phyloP scores from a whole-genome alignment of 2,329 filamentous ascomycete species.

The Aspergillus arachidicola region DNA sequence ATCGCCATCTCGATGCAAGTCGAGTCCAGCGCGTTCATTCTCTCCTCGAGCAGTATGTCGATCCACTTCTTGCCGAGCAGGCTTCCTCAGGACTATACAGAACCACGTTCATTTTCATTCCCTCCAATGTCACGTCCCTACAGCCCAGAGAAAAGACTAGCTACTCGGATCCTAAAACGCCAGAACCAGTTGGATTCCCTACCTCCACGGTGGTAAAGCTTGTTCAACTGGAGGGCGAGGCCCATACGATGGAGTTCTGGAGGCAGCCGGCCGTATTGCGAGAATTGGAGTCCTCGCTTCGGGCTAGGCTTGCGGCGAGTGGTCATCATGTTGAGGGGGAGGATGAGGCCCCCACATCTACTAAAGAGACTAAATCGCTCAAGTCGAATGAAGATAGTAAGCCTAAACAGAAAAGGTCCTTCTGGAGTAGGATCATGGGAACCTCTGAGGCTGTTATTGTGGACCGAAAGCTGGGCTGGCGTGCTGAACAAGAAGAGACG shows the following conservation, averaged over 20 bases:
- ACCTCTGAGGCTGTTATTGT: background rate
- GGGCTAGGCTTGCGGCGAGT: background rate
- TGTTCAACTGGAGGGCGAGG: background rate
- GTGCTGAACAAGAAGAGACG: background rate
- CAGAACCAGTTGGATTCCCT: background rate
- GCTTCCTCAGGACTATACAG: background rate
- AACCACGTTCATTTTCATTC: background rate
- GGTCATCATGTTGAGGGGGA: background rate
- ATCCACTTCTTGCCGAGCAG: background rate
- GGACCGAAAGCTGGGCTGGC: background rate
- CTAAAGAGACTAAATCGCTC: no score
- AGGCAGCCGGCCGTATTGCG: background rate
- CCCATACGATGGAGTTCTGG: conserved; percentile 1
- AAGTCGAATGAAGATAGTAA: background rate
- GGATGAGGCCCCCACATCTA: background rate
- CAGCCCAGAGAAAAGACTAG: background rate
- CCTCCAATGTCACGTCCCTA: background rate
- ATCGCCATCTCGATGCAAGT: background rate
- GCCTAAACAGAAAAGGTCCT: background rate
- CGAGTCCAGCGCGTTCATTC: background rate
- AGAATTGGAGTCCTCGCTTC: background rate
- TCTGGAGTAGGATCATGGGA: background rate
- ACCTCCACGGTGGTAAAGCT: background rate
- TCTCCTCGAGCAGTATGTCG: background rate
- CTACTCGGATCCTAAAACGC: background rate